phyloP scores from a whole-genome alignment of 2,329 filamentous ascomycete genomes.

The Cryphonectria carpinicola region DNA sequence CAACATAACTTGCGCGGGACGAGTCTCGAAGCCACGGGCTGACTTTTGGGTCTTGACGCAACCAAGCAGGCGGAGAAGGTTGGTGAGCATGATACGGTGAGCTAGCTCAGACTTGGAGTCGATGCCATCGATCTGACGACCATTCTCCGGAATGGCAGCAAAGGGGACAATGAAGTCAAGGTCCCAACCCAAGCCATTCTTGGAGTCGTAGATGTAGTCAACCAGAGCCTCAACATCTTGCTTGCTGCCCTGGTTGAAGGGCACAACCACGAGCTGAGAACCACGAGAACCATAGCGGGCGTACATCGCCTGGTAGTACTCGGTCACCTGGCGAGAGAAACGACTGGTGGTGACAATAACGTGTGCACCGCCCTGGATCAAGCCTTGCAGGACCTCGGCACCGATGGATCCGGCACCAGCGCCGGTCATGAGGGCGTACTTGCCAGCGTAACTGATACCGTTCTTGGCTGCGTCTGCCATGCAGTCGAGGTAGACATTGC shows the following conservation, averaged over 20 bases:
- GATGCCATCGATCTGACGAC: conserved; percentile 93
- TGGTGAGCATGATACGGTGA: conserved; percentile 98
- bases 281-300: conserved; percentile 90
- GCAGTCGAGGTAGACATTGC: conserved; percentile 88
- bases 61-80: conserved; percentile 88
- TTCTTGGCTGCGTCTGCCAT: conserved; percentile 85
- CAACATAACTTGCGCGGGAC: conserved; percentile 93
- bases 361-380: conserved; percentile 95
- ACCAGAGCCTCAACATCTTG: conserved; percentile 94
- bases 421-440: conserved; percentile 97
- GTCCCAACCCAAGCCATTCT: conserved; percentile 97
- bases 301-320: conserved; percentile 99
- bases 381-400: conserved; percentile 91
- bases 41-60: conserved; percentile 90
- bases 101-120: conserved; percentile 98
- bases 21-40: conserved; percentile 86
- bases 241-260: conserved; percentile 99
- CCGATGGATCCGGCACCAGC: conserved; percentile 97
- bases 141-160: conserved; percentile 96
- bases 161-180: conserved; percentile 96
- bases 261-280: conserved; percentile 95
- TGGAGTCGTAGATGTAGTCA: conserved; percentile 94
- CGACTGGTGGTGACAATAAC: conserved; percentile 96
- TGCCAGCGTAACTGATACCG: conserved; percentile 90
- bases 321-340: conserved; percentile 95